Evolutionary conservation across 2,329 filamentous ascomycete species (phyloP).

Genomic region (Zymoseptoria passerinii): DNA sequence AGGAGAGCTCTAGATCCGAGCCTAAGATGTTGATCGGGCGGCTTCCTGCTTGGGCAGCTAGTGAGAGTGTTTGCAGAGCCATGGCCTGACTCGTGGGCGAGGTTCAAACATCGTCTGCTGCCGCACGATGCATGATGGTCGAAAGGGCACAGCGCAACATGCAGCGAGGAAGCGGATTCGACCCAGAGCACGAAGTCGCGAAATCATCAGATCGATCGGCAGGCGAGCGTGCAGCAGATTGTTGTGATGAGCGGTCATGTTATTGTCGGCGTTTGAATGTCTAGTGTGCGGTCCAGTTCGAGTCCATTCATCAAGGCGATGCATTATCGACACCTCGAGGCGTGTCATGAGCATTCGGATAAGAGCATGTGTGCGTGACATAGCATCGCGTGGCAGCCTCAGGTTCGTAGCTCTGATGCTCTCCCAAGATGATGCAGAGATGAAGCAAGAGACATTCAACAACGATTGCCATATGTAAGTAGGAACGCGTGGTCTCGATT

Average conservation of each 20-base stretch:
- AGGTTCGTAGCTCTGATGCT: background rate
- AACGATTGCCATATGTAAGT: no score
- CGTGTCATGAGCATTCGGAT: background rate
- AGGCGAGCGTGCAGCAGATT: background rate
- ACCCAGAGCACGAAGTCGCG: background rate
- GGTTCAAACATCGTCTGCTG: background rate
- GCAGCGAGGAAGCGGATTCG: background rate
- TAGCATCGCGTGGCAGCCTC: background rate
- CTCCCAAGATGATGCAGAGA: no score
- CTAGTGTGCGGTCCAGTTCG: background rate
- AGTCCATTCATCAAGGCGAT: background rate
- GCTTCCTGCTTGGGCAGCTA: background rate
- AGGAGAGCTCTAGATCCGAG: no score
- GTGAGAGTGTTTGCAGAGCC: no score
- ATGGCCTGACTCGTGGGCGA: background rate
- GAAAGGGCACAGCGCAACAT: background rate
- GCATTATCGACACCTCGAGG: background rate
- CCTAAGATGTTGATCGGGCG: no score
- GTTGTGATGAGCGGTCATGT: background rate
- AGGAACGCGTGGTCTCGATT: no score
- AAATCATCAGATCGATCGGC: background rate
- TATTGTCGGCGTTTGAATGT: background rate
- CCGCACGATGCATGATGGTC: background rate
- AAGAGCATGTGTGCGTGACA: background rate
- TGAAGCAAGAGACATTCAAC: no score